phyloP scores from a whole-genome alignment of 768 basidiomycete genomes.

The Cantharellus anzutake region DNA sequence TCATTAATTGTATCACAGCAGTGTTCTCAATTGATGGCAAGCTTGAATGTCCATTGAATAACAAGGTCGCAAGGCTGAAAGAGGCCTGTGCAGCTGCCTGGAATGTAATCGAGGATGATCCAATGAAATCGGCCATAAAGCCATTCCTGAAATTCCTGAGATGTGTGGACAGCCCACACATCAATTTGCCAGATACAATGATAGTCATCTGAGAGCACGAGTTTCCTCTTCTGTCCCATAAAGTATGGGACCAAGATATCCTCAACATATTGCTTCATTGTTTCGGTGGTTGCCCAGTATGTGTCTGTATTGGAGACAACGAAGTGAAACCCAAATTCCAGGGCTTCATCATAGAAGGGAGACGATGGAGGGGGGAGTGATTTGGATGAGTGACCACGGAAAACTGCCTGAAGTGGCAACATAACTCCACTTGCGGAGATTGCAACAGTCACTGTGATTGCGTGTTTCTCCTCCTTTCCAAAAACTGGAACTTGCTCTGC shows the following conservation, averaged over 20 bases:
- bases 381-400: constrained; percentile 13
- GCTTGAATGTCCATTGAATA: constrained; percentile 15
- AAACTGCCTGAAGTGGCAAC: constrained; percentile 24
- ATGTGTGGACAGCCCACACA: constrained; percentile 19
- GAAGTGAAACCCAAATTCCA: constrained; percentile 13
- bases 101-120: not conserved
- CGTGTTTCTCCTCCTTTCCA: constrained; percentile 24
- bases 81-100: constrained; percentile 6
- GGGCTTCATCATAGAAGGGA: not conserved
- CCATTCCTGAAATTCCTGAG: not conserved
- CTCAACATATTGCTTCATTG: constrained; percentile 2
- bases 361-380: constrained; percentile 12
- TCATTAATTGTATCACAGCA: not conserved
- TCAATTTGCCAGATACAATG: constrained; percentile 4
- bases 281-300: constrained; percentile 5
- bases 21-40: constrained; percentile 10
- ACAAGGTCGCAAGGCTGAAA: constrained; percentile 18
- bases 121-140: not conserved
- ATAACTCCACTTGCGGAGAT: constrained; percentile 16
- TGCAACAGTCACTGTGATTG: constrained; percentile 22
- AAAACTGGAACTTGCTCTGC: constrained; percentile 19
- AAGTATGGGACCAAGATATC: constrained; percentile 5
- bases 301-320: constrained; percentile 13
- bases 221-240: not conserved
- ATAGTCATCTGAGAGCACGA: not conserved